Evolutionary conservation across 73 alveolate species (phyloP), one percentile per base, ranked within the genome.

Genomic region (Diophrys sp.): DNA sequence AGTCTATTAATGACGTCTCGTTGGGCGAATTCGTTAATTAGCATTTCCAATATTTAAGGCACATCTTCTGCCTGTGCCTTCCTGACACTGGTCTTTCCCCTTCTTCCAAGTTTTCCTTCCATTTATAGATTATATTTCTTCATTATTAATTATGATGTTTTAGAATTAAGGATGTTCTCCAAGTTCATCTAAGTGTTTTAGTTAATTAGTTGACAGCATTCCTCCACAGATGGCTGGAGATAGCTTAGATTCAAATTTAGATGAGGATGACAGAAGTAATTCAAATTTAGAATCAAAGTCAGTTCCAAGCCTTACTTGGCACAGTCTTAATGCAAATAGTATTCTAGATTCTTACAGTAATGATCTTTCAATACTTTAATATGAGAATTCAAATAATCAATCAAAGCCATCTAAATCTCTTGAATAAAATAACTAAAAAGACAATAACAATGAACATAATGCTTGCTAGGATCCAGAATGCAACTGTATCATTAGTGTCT

Each of bases 291-390:
- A 68, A 74, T 89, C 97, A 70, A 92, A 93, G 30, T 84, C 84
- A 33, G 88, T 94, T n/a, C 94, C 97, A 25, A 96, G 82, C 80
- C 95, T 89, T 31, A 96, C 95, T 82, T 96, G 90, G 0, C 97
- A 95, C n/a, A 96, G 93, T 81, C 99, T 90, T 84, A 97, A 83
- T 29, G 99, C 98, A 74, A 92, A 90, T 23, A 94, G 81, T 33
- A 89, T 78, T 68, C 89, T 83, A 87, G 96, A 96, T 74, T 95
- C 86, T 32, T 90, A 92, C 32, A 95, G 91, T 57, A 98, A 92
- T 0, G 99, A 96, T 33, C 90, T 91, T 26, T 98, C 94, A 23
- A 96, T 96, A 2, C 93, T 90, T 27, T 80, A 82, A 80, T 93
- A 98, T 29, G 95, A 88, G 80, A 89, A 94, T 73, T 68, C 70